These are phyloP conservation scores for Blastocystis sp. DNA, from an alignment of 352 stramenopile genomes.

Conservation along the genomic window DNA sequence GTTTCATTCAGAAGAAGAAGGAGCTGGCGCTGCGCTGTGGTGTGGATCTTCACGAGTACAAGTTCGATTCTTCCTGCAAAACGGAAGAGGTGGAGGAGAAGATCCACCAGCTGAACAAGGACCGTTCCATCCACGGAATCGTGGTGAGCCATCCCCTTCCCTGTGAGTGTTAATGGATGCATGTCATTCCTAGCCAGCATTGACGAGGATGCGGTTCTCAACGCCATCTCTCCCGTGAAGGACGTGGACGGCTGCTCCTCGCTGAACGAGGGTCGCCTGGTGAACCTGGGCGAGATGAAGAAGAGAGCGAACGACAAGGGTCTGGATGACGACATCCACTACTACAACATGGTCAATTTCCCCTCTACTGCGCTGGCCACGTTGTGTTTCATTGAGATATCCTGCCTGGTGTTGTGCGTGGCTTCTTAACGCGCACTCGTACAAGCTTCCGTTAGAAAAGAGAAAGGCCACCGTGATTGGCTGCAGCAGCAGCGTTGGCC, in stretches of 20 bases:
- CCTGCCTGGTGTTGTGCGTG: not conserved
- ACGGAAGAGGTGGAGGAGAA: constrained; percentile 65
- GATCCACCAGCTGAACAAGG: constrained; percentile 66
- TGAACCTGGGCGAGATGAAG: constrained; percentile 54
- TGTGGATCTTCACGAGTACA: constrained; percentile 62
- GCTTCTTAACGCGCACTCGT: constrained; percentile 1
- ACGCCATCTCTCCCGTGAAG: constrained; percentile 55
- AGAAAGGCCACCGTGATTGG: constrained; percentile 66
- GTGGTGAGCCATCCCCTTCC: constrained; percentile 51
- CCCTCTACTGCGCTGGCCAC: constrained; percentile 55
- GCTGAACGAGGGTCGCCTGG: constrained; percentile 61
- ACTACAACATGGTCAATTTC: constrained; percentile 69
- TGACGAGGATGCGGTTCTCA: constrained; percentile 43
- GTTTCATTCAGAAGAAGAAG: constrained; percentile 68
- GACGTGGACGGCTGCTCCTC: constrained; percentile 64
- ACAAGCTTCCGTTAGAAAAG: constrained; percentile 65
- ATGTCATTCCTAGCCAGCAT: constrained; percentile 27
- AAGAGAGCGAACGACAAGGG: constrained; percentile 9
- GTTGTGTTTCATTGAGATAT: constrained; percentile 56
- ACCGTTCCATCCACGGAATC: constrained; percentile 66
- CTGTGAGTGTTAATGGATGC: not conserved
- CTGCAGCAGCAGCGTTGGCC: constrained; percentile 41
- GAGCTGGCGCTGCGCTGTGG: constrained; percentile 52
- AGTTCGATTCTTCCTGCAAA: constrained; percentile 63
- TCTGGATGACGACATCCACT: constrained; percentile 49